phyloP scores from a whole-genome alignment of 208 protist genomes.

The Acanthamoeba healyi region DNA sequence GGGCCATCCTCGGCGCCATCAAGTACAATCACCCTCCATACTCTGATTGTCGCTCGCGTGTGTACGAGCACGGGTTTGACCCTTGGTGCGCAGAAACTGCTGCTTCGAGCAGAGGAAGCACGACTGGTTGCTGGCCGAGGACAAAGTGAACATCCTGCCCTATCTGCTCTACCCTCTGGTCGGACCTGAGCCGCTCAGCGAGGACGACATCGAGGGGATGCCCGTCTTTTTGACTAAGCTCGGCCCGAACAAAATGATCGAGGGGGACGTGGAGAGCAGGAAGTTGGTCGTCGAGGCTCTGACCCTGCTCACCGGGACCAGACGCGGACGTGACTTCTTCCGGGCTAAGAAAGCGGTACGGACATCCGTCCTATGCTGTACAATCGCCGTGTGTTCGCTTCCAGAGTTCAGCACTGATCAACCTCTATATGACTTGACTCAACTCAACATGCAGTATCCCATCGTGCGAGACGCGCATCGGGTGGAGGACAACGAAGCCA shows the following conservation, averaged over 20 bases:
- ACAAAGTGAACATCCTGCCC: constrained; percentile 63
- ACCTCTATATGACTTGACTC: neutral
- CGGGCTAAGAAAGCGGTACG: constrained; percentile 63
- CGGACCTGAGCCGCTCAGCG: constrained; percentile 49
- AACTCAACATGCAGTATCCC: constrained; percentile 2
- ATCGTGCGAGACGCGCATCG: constrained; percentile 4
- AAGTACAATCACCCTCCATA: no score
- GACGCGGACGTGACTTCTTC: constrained; percentile 22
- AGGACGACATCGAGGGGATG: constrained; percentile 64
- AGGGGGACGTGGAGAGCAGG: constrained; percentile 37
- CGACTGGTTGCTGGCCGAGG: constrained; percentile 26
- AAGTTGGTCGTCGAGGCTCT: constrained; percentile 49
- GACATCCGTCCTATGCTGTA: no score
- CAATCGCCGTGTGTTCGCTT: no score
- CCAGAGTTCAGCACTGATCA: no score
- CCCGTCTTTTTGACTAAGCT: constrained; percentile 25
- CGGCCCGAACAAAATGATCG: constrained; percentile 10
- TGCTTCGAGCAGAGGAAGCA: constrained; percentile 70
- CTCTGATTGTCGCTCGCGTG: no score
- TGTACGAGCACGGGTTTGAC: no score
- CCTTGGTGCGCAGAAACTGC: neutral
- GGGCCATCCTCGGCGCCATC: constrained; percentile 41
- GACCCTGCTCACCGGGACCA: constrained; percentile 20
- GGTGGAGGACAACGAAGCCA: constrained; percentile 21
- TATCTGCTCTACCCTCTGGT: constrained; percentile 50